Percentiles rank a stretch among this genome's conserved stretches.
These are phyloP conservation scores for Exophiala dermatitidis DNA, from an alignment of 2,329 filamentous ascomycete species.

Conservation along the genomic window DNA sequence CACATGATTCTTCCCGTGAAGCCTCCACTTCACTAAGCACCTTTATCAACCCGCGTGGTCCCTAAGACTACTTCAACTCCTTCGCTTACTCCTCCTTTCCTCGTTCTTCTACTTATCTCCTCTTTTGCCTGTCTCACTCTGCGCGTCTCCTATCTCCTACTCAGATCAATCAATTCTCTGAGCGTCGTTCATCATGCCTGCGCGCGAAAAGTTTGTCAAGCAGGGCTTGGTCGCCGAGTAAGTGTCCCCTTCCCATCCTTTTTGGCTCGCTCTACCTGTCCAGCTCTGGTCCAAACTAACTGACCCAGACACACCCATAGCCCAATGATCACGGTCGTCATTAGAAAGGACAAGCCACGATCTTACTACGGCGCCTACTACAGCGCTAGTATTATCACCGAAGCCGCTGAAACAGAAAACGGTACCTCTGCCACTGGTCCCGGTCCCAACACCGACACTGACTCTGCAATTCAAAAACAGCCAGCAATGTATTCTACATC, in stretches of 20 bases:
- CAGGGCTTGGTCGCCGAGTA: too few species aligned
- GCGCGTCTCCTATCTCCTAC: too few species aligned
- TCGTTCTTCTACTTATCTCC: too few species aligned
- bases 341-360: background rate
- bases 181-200: too few species aligned
- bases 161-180: too few species aligned
- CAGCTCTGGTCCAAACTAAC: background rate
- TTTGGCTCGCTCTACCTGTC: background rate
- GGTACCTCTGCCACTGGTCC: background rate
- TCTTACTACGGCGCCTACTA: background rate
- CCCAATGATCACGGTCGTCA: slow-evolving; percentile 10
- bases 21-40: too few species aligned
- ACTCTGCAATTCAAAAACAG: background rate
- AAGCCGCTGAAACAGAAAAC: background rate
- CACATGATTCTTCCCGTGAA: too few species aligned
- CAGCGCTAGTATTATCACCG: background rate
- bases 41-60: too few species aligned
- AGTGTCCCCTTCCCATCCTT: background rate
- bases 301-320: slow-evolving; percentile 8
- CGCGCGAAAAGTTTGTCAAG: too few species aligned
- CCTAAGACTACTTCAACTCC: too few species aligned
- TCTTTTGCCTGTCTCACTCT: too few species aligned
- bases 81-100: too few species aligned
- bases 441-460: background rate
- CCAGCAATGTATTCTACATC: slow-evolving; percentile 15